phyloP scores from a whole-genome alignment of 78 protist species.

The slime mould (Dictyostelium discoideum) region DNA sequence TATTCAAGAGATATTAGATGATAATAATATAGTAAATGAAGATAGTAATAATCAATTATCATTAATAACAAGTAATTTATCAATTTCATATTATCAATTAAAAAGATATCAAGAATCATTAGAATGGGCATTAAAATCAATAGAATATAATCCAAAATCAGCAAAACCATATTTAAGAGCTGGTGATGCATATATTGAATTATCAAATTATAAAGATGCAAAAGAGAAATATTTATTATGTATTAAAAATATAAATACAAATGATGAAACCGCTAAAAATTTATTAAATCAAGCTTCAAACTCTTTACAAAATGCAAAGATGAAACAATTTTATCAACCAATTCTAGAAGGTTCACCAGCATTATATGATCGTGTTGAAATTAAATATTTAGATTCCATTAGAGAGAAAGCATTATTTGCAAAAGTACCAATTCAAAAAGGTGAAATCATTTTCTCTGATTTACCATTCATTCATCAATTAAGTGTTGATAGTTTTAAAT shows the following conservation, averaged over 20 bases:
- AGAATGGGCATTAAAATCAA: constrained; percentile 26
- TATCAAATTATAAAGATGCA: constrained; percentile 41
- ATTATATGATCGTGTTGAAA: constrained; percentile 12
- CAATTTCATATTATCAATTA: constrained; percentile 20
- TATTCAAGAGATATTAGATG: neutral
- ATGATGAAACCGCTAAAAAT: neutral
- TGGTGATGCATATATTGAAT: constrained; percentile 33
- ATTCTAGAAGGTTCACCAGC: constrained; percentile 11
- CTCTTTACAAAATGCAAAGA: constrained; percentile 36
- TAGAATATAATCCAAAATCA: neutral
- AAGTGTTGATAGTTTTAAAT: neutral
- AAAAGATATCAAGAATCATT: constrained; percentile 21
- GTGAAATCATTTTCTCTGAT: constrained; percentile 48
- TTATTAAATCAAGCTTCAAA: constrained; percentile 28
- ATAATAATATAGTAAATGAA: neutral
- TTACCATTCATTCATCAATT: constrained; percentile 24
- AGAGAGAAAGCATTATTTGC: constrained; percentile 46
- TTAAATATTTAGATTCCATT: constrained; percentile 38
- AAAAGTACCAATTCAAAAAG: constrained; percentile 34
- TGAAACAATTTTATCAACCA: constrained; percentile 74
- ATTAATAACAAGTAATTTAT: constrained; percentile 12
- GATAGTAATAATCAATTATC: constrained; percentile 6
- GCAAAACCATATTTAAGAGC: constrained; percentile 40
- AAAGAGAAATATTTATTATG: constrained; percentile 50
- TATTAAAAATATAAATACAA: constrained; percentile 4